Evolutionary conservation across 495 filamentous ascomycete species (phyloP), one percentile per base, ranked within the genome.

Genomic region (Clohesyomyces aquaticus): DNA sequence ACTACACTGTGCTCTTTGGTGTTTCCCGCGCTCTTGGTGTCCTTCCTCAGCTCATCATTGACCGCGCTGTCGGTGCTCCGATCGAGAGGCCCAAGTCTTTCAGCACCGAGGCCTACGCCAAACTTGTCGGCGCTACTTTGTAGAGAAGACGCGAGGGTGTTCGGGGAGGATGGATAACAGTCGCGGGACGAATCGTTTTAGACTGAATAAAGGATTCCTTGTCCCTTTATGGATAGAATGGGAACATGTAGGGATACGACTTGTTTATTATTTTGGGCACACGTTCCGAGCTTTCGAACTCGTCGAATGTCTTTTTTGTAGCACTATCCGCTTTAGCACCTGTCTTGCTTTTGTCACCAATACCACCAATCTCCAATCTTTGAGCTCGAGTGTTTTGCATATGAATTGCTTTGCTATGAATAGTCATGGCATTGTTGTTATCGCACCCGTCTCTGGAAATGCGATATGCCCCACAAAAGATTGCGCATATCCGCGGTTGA

Each of bases 1-100:
- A 94, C 87, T 98, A 98, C 87, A 98, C 94, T 61, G 94, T 98
- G 56, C 88, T 98, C 72, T 98, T 98, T 79, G 94, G 94, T 84
- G 95, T 98, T 21, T 96, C 92, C 66, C 89, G 94, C 76, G 94
- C 95, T 68, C 88, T 98, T 70, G 94, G 94, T 87, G 94, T 98
- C 64, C 87, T 98, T 61, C 95, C 94, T 63, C 94, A 98, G 84
- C 84, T 98, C 73, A 98, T 98, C 85, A 97, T 98, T 75, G 94
- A 98, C 85, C 95, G 94, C 77, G 94, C 94, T 61, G 85, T 98
- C 56, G 94, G 94, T 70, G 85, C 86, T 71, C 88, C 88, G 56
- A 91, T 91, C 71, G 89, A 91, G 83, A 75, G 88, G 69, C 94
- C 94, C 76, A 98, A 98, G 89, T 91, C 87, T 65, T 98, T 96